Evolutionary conservation across 352 stramenopile genomes (phyloP).

Genomic region (Globisporangium uncinulatum): DNA sequence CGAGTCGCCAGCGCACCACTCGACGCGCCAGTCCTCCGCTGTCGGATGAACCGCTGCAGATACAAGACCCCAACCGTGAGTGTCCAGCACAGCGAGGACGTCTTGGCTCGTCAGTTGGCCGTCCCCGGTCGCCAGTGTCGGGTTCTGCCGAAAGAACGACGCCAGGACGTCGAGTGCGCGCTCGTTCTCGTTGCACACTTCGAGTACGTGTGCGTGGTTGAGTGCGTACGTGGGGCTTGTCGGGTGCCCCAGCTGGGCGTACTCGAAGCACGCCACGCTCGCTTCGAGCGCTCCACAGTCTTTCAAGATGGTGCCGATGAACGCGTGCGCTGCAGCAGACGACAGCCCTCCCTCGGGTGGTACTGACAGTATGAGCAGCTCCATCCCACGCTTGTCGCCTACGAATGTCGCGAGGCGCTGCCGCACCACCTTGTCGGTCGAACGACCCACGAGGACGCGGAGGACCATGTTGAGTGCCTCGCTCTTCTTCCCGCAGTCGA

Average conservation of each 20-base stretch:
- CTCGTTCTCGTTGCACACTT: conserved; percentile 35
- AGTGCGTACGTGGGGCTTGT: conserved; percentile 55
- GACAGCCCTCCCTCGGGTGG: conserved; percentile 26
- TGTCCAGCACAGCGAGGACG: conserved; percentile 30
- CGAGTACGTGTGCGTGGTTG: conserved; percentile 59
- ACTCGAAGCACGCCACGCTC: conserved; percentile 49
- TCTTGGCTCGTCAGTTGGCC: conserved; percentile 15
- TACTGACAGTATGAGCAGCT: conserved; percentile 33
- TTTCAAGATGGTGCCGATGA: conserved; percentile 71
- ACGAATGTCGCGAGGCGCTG: conserved; percentile 45
- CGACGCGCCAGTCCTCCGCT: conserved; percentile 15
- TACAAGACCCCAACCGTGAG: conserved; percentile 13
- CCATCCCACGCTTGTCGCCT: conserved; percentile 28
- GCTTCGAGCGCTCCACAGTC: conserved; percentile 53
- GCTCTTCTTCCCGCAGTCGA: conserved; percentile 49
- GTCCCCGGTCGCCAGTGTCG: conserved; percentile 23
- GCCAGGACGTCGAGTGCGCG: conserved; percentile 34
- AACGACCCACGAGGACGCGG: conserved; percentile 46
- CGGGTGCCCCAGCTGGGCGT: conserved; percentile 29
- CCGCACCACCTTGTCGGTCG: conserved; percentile 43
- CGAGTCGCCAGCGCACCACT: conserved; percentile 19
- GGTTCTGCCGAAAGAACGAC: conserved; percentile 38
- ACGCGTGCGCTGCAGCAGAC: conserved; percentile 61
- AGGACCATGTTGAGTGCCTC: conserved; percentile 68
- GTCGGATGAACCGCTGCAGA: neutral